phyloP scores from a whole-genome alignment of 2,329 filamentous ascomycete species.

The Fusarium musae region DNA sequence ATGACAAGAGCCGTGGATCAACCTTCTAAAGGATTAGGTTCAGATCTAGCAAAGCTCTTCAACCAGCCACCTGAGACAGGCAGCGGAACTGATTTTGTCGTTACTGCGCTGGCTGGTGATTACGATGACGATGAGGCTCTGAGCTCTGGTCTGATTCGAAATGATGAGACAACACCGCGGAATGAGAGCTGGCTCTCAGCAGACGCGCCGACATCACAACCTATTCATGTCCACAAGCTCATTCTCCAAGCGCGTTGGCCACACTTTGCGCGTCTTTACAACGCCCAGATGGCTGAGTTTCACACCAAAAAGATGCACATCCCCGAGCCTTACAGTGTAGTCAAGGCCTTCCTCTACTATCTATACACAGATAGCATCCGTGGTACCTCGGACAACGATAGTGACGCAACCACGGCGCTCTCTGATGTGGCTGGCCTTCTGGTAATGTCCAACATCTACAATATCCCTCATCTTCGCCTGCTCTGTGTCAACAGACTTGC shows the following conservation, averaged over 20 bases:
- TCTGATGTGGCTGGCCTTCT: slow-evolving; percentile 92
- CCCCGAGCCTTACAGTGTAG: slow-evolving; percentile 92
- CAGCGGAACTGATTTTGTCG: slow-evolving; percentile 88
- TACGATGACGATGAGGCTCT: slow-evolving; percentile 75
- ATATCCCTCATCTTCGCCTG: slow-evolving; percentile 91
- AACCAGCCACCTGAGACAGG: slow-evolving; percentile 85
- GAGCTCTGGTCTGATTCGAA: slow-evolving; percentile 61
- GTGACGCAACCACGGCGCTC: slow-evolving; percentile 80
- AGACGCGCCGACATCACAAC: slow-evolving; percentile 75
- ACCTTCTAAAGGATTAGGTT: slow-evolving; percentile 77
- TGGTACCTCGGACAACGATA: slow-evolving; percentile 58
- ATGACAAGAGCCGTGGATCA: slow-evolving; percentile 61
- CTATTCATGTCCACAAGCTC: slow-evolving; percentile 94
- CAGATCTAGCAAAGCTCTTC: slow-evolving; percentile 87
- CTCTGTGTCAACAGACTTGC: slow-evolving; percentile 91
- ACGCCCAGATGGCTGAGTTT: slow-evolving; percentile 95
- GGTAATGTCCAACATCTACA: slow-evolving; percentile 98
- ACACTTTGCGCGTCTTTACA: slow-evolving; percentile 92
- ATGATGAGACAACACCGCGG: slow-evolving; percentile 53
- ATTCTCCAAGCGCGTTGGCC: slow-evolving; percentile 97
- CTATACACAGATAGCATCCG: slow-evolving; percentile 95
- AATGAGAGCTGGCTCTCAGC: slow-evolving; percentile 68
- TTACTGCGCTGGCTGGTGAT: slow-evolving; percentile 87
- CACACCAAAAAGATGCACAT: slow-evolving; percentile 98
- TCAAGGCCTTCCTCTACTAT: slow-evolving; percentile 95